Evolutionary conservation across 2,329 filamentous ascomycete genomes (phyloP).

Genomic region (Aspergillus sp.): DNA sequence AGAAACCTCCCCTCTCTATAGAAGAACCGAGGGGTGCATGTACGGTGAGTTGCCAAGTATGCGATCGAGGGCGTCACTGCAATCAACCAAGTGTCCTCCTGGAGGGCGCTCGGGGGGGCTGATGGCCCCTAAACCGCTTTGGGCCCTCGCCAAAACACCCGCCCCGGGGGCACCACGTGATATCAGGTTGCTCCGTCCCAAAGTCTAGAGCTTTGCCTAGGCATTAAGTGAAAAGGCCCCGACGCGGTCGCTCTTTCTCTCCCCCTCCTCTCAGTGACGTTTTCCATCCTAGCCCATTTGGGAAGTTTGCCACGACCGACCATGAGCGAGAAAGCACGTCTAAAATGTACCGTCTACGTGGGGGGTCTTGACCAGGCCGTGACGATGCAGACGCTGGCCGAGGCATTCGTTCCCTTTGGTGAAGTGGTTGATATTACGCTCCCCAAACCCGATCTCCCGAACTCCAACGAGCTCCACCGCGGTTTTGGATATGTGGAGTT

Average conservation of each 20-base stretch:
- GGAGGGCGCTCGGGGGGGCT: conserved; percentile 34
- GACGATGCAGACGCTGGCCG: conserved; percentile 72
- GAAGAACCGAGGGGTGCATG: conserved; percentile 31
- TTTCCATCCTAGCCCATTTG: neutral
- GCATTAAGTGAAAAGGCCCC: too few relatives aligned
- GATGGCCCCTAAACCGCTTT: conserved; percentile 31
- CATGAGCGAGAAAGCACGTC: conserved; percentile 80
- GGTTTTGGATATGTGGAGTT: conserved; percentile 98
- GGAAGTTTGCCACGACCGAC: conserved; percentile 24
- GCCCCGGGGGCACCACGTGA: conserved; percentile 30
- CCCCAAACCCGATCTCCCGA: conserved; percentile 82
- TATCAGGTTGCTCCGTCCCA: conserved; percentile 30
- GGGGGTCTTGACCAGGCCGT: conserved; percentile 82
- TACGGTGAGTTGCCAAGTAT: conserved; percentile 19
- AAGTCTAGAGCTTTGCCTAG: conserved; percentile 8
- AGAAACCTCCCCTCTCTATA: conserved; percentile 32
- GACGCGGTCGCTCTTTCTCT: neutral
- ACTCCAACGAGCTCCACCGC: conserved; percentile 75
- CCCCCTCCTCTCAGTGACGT: neutral
- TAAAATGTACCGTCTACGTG: conserved; percentile 91
- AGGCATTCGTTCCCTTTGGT: conserved; percentile 95
- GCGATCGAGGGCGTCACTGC: conserved; percentile 26
- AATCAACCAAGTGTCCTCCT: conserved; percentile 47
- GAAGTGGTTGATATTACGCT: conserved; percentile 90
- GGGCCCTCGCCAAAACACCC: conserved; percentile 37